Base-by-base conservation (phyloP, 345 rosid genomes). In the Eucalyptus brandiana region DNA sequence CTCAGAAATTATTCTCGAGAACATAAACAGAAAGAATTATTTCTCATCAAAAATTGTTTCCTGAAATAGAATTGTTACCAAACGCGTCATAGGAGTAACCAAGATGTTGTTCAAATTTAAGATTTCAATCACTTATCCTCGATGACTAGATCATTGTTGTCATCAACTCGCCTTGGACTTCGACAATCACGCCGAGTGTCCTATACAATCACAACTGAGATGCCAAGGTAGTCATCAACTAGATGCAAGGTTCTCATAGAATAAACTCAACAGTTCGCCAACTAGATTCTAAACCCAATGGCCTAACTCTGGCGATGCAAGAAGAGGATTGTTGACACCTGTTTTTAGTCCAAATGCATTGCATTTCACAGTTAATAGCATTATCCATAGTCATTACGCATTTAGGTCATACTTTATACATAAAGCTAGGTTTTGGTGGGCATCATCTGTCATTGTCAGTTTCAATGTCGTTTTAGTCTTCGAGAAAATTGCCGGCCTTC, bases 301-400 rank as follows among this genome's bases (percentile, higher is more conserved):
- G 3, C 69, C n/a, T 28, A 28, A 60, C 69, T 28, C 69, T 28
- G 28, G 32, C 4, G 16, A 28, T 26, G 69, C 32, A 60, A 28
- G 32, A 28, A 60, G 15, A 60, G 16, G 32, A 28, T 60, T 60
- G 8, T 1, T 1, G 69, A 28, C 69, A 62, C 5, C 8, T 1
- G 32, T 0, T 30, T 62, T 62, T 62, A 6, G 69, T 30, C 16
- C 62, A 56, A 26, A 26, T 56, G 62, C 62, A 56, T 23, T 62
- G 34, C 69, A 62, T 62, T 62, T 62, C 69, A 30, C 32, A 30
- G 4, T 30, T 62, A 62, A 30, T 28, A 28, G 69, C 32, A 62
- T 5, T 12, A 2, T 1, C 1, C 69, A 30, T 14, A 28, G 32
- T 6, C 69, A 12, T 1, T 4, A 62, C 1, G 34, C 18, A 62